Conservation (phyloP, 306 rosid genomes). For the Rosa lucieae region DNA sequence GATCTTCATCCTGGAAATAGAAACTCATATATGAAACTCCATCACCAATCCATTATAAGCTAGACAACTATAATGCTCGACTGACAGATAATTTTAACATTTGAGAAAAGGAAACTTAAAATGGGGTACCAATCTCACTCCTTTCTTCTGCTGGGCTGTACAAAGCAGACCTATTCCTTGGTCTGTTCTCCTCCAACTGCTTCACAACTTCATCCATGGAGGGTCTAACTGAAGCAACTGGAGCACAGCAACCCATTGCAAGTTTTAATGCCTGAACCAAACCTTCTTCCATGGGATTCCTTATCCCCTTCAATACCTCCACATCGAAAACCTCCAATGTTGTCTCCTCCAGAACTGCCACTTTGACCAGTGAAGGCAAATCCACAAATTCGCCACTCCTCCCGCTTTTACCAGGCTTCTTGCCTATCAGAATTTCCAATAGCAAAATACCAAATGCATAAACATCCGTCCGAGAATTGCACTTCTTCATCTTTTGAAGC, state of each 20-base stretch:
- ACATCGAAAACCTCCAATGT: constrained; percentile 94
- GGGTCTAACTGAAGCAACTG: constrained; percentile 91
- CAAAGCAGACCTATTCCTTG: constrained; percentile 94
- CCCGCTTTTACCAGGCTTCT: constrained; percentile 81
- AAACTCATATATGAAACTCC: constrained; percentile 25
- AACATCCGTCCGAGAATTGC: constrained; percentile 84
- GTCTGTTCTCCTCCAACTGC: constrained; percentile 98
- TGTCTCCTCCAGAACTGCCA: constrained; percentile 90
- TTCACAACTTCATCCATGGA: constrained; percentile 95
- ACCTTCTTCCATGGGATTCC: constrained; percentile 97
- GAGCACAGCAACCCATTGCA: constrained; percentile 99
- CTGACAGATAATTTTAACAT: constrained; percentile 24
- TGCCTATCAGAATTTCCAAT: constrained; percentile 82
- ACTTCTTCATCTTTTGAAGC: constrained; percentile 93
- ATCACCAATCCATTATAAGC: constrained; percentile 21
- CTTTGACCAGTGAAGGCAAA: constrained; percentile 92
- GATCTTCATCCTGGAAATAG: constrained; percentile 30
- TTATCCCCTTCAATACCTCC: constrained; percentile 81
- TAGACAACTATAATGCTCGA: constrained; percentile 26
- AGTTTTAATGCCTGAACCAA: constrained; percentile 86
- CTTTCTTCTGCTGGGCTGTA: constrained; percentile 97
- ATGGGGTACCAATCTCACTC: constrained; percentile 94
- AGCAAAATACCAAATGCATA: constrained; percentile 86
- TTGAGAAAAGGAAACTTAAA: constrained; percentile 49
- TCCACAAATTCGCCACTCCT: constrained; percentile 70